Conservation (phyloP, 176 grass and related monocot genomes). For the Zea luxurians region DNA sequence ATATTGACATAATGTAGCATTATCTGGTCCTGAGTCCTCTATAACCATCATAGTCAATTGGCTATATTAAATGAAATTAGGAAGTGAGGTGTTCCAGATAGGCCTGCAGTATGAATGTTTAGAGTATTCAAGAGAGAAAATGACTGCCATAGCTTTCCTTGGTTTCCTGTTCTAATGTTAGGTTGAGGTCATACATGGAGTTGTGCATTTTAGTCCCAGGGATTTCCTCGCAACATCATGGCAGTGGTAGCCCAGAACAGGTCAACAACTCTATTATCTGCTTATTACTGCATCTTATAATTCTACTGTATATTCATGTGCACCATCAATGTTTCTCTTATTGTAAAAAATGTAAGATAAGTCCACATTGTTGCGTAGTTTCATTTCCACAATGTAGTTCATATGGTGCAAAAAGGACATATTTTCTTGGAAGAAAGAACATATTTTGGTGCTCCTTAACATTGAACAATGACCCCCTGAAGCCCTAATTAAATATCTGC, state of each 20-base stretch:
- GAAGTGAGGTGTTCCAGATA: conserved; percentile 22
- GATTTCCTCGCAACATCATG: conserved; percentile 71
- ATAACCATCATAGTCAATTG: conserved; percentile 25
- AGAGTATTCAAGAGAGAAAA: conserved; percentile 2
- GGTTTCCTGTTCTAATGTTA: conserved; percentile 39
- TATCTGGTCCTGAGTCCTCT: neutral
- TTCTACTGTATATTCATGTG: conserved; percentile 14
- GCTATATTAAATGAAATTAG: conserved; percentile 14
- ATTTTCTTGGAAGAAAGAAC: neutral
- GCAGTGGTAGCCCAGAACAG: conserved; percentile 46
- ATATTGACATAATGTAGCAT: conserved; percentile 2
- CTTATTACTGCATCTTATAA: neutral
- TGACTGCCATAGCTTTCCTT: neutral
- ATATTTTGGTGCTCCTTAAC: neutral
- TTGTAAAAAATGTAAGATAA: conserved; percentile 22
- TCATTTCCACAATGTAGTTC: neutral
- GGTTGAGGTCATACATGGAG: conserved; percentile 97
- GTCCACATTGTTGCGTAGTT: neutral
- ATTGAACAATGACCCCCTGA: neutral
- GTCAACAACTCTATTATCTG: conserved; percentile 46
- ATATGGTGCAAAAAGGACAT: neutral
- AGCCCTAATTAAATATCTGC: neutral
- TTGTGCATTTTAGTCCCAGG: conserved; percentile 96
- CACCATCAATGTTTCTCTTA: neutral
- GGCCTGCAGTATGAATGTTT: conserved; percentile 6